phyloP scores from a whole-genome alignment of 345 rosid genomes.

The Hibiscus mutabilis region DNA sequence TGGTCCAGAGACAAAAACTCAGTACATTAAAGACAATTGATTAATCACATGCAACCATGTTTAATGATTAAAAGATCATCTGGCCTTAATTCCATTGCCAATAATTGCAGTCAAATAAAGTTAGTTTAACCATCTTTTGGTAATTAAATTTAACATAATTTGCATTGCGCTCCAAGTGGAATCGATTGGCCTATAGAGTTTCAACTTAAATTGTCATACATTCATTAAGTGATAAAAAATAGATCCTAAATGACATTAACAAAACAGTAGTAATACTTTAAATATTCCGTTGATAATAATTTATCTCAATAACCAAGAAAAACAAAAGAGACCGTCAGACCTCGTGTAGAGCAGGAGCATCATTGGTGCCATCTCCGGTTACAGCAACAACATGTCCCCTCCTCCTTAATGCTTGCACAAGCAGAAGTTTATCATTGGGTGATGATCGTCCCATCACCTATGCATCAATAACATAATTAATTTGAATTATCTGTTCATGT shows the following conservation, averaged over 20 bases:
- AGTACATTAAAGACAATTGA: neutral
- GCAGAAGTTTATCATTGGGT: conserved; percentile 78
- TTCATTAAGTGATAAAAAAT: too few relatives aligned
- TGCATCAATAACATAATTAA: conserved; percentile 16
- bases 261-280: too few relatives aligned
- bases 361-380: conserved; percentile 90
- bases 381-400: conserved; percentile 78
- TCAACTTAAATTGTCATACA: too few relatives aligned
- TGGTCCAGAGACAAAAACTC: conserved; percentile 11
- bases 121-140: neutral
- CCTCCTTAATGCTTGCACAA: conserved; percentile 75
- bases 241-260: neutral
- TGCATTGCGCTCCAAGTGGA: neutral
- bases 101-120: neutral
- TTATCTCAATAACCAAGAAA: neutral
- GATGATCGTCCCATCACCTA: conserved; percentile 89
- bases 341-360: conserved; percentile 92
- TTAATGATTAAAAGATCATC: neutral
- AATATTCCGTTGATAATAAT: neutral
- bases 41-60: neutral
- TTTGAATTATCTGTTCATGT: neutral
- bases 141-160: neutral
- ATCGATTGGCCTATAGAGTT: neutral
- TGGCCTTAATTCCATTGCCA: neutral
- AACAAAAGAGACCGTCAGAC: conserved; percentile 22